Evolutionary conservation across 495 filamentous ascomycete species (phyloP), one percentile per base, ranked within the genome.

Genomic region (Talaromyces borbonicus): DNA sequence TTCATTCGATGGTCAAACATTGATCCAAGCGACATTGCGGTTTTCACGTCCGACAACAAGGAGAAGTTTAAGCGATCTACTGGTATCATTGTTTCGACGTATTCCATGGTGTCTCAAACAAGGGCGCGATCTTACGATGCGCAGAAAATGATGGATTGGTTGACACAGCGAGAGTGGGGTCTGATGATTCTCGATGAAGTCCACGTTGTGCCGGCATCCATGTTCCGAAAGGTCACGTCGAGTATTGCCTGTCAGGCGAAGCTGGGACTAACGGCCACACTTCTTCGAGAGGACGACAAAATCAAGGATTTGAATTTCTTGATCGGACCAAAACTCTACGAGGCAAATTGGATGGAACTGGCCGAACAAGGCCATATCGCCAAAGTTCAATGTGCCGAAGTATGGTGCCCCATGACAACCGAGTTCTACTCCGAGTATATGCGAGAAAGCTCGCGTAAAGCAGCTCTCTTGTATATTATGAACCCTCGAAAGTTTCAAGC

Each of bases 341-440:
- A 98, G 60, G 92, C 92, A 20, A 98, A 98, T 61, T 98, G 92
- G 92, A 95, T 97, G 85, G 90, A 98, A 61, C 77, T 98, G 32
- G 89, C 90, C 0, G 85, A 96, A 48, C 86, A 95, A 62, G 92
- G 92, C 11, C 92, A 97, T 59, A 98, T 98, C 57, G 92, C 92
- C 32, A 87, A 87, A 53, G 92, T 98, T 1, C 92, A 98, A 56
- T 98, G 92, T 63, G 92, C 92, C 36, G 92, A 98, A 59, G 92
- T 98, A 22, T 98, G 92, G 92, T 98, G 92, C 60, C 90, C 90
- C 7, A 98, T 98, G 92, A 94, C 92, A 0, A 87, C 88, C 4
- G 92, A 98, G 56, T 98, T 98, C 67, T 96, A 97, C 62, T 80
- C 84, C 15, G 89, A 96, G 55, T 98, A 96, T 66, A 80, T 97